These are phyloP conservation scores for Barnettozyma sucrosica DNA, from an alignment of 805 yeast genomes.

Conservation along the genomic window DNA sequence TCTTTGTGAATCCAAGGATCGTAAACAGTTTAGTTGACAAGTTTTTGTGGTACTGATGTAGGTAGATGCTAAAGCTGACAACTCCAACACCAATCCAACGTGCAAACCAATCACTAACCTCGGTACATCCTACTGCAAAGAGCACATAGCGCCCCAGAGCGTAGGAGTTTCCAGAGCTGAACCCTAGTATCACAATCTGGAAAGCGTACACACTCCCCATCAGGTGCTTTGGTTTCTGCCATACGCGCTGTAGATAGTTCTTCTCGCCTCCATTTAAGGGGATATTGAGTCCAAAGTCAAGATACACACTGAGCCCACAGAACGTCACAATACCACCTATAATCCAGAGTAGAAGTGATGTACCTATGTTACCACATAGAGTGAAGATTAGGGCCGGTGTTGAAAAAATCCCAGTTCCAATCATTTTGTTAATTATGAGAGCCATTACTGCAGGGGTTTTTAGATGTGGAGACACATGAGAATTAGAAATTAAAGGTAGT, in stretches of 20 bases:
- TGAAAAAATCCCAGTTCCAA: conserved; percentile 70
- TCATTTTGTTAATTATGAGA: conserved; percentile 58
- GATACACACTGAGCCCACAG: conserved; percentile 48
- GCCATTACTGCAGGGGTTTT: conserved; percentile 22
- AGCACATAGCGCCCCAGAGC: conserved; percentile 60
- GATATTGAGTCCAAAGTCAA: conserved; percentile 60
- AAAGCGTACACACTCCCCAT: conserved; percentile 46
- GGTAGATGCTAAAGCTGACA: conserved; percentile 38
- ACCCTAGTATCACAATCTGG: conserved; percentile 50
- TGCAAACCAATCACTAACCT: conserved; percentile 30
- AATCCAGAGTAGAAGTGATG: conserved; percentile 50
- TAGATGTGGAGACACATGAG: conserved; percentile 14
- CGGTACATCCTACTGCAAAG: conserved; percentile 35
- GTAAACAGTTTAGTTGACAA: conserved; percentile 49
- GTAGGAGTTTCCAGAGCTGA: conserved; percentile 57
- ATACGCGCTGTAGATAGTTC: conserved; percentile 57
- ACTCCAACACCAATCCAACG: conserved; percentile 45
- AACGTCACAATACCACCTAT: conserved; percentile 58
- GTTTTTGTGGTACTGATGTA: conserved; percentile 45
- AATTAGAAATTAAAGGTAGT: conserved; percentile 1
- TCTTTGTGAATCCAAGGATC: conserved; percentile 47
- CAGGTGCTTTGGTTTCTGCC: conserved; percentile 46
- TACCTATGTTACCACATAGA: conserved; percentile 55
- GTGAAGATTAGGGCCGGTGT: conserved; percentile 59
- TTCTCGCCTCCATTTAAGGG: conserved; percentile 68